These are phyloP conservation scores for Cystobasidium onofrii DNA, from an alignment of 768 basidiomycete species.

Conservation along the genomic window DNA sequence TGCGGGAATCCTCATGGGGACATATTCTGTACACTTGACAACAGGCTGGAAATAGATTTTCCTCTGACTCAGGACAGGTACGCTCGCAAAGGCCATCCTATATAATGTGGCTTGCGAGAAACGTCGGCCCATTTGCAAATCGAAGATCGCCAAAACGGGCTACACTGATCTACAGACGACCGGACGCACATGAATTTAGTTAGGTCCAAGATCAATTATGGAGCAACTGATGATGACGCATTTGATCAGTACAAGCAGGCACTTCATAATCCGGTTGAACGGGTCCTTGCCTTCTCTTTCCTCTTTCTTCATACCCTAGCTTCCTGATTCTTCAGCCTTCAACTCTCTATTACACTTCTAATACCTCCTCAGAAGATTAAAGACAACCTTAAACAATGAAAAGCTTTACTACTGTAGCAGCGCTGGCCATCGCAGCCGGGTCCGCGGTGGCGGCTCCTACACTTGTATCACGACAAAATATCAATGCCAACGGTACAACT, in stretches of 20 bases:
- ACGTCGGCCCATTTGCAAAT: background rate
- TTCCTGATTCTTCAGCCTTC: no score
- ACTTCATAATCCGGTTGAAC: no score
- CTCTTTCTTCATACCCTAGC: background rate
- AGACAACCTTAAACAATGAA: slow-evolving; percentile 4
- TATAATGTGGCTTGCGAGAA: background rate
- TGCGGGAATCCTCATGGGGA: no score
- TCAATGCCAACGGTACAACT: slow-evolving; percentile 27
- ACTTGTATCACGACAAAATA: background rate
- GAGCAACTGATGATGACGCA: background rate
- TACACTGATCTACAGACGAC: background rate
- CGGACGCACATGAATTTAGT: background rate
- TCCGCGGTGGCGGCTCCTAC: slow-evolving; percentile 9
- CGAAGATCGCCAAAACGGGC: background rate
- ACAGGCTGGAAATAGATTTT: background rate
- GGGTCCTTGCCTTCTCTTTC: no score
- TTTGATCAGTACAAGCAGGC: no score
- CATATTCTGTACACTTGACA: no score
- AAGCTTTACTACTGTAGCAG: background rate
- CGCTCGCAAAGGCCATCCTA: background rate
- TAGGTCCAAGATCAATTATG: background rate
- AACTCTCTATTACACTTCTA: no score
- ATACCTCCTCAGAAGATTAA: background rate
- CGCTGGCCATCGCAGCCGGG: background rate
- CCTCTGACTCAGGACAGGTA: background rate